phyloP scores from a whole-genome alignment of 345 rosid species.

The Eucalyptus camaldulensis region DNA sequence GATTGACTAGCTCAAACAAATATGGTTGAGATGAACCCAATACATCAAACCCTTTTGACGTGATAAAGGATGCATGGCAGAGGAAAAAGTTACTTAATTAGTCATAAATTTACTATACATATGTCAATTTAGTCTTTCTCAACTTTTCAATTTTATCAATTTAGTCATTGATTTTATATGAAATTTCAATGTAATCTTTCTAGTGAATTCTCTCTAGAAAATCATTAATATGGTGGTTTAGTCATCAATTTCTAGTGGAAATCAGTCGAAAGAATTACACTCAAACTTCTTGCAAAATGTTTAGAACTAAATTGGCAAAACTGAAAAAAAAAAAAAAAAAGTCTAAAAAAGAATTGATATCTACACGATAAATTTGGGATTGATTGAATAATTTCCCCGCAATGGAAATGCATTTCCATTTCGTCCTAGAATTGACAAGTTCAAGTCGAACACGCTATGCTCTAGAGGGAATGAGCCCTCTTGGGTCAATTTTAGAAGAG shows the following conservation, averaged over 20 bases:
- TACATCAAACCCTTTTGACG: background rate
- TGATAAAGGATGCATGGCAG: background rate
- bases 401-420: background rate
- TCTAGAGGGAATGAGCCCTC: background rate
- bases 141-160: background rate
- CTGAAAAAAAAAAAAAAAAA: background rate
- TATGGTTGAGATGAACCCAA: background rate
- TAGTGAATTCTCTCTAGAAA: fast-evolving
- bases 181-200: background rate
- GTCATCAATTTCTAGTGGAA: fast-evolving
- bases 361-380: fast-evolving
- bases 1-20: background rate
- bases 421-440: background rate
- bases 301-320: background rate
- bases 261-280: fast-evolving
- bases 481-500: background rate
- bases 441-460: background rate
- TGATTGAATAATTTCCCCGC: background rate
- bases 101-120: fast-evolving
- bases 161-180: background rate
- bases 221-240: fast-evolving
- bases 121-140: background rate
- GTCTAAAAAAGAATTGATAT: background rate
- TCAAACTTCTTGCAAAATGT: background rate
- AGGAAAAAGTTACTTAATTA: background rate